These are phyloP conservation scores for Senna tora DNA, from an alignment of 306 rosid genomes.

Conservation along the genomic window DNA sequence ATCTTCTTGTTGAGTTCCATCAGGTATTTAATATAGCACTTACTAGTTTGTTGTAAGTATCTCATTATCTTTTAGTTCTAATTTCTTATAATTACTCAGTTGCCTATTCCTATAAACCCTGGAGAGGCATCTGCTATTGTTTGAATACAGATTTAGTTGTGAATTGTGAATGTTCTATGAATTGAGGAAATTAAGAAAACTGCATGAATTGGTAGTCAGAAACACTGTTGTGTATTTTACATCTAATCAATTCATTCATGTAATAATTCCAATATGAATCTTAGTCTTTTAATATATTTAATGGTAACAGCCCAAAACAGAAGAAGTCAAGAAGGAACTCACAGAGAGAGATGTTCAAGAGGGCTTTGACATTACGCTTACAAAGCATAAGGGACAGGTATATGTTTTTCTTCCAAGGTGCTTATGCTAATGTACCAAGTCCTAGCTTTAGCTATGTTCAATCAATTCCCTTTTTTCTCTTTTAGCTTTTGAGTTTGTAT, in stretches of 20 bases:
- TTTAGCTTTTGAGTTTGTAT: constrained; percentile 22
- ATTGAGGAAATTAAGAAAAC: not conserved
- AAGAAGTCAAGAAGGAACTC: constrained; percentile 66
- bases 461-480: not conserved
- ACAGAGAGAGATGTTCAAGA: constrained; percentile 65
- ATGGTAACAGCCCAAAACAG: constrained; percentile 60
- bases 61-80: not conserved
- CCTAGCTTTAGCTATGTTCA: not conserved
- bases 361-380: constrained; percentile 78
- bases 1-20: constrained; percentile 71
- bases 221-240: too few relatives aligned
- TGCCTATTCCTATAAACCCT: not conserved
- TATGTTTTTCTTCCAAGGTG: not conserved
- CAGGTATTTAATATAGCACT: constrained; percentile 51
- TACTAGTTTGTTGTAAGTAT: not conserved
- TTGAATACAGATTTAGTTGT: not conserved
- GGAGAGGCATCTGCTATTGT: not conserved
- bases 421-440: constrained; percentile 11
- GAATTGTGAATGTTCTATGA: not conserved
- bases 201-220: not conserved
- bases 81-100: not conserved
- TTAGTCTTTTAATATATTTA: not conserved
- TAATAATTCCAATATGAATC: not conserved
- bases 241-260: not conserved
- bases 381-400: constrained; percentile 73